Evolutionary conservation across 768 basidiomycete genomes (phyloP).

Genomic region (Tricholomella constricta): DNA sequence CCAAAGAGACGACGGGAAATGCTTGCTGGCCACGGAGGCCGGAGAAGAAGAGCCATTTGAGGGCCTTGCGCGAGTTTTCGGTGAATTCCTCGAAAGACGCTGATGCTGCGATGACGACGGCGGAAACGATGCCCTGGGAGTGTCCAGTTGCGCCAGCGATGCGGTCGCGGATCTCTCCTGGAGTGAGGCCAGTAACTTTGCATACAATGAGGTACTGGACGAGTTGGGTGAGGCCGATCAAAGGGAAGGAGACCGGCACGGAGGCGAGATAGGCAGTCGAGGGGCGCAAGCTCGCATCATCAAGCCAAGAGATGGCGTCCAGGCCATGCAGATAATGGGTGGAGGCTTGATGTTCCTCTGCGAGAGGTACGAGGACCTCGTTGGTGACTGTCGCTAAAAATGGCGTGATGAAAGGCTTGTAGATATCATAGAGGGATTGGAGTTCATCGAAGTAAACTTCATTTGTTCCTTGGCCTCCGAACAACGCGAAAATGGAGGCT

Average conservation of each 20-base stretch:
- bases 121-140: conserved; percentile 95
- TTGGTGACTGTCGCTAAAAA: conserved; percentile 67
- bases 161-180: conserved; percentile 74
- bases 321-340: conserved; percentile 81
- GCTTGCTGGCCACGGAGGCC: conserved; percentile 92
- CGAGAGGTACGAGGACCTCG: conserved; percentile 73
- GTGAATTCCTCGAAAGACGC: conserved; percentile 73
- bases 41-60: conserved; percentile 92
- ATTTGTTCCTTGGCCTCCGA: conserved; percentile 97
- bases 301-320: conserved; percentile 83
- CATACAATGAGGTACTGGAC: conserved; percentile 87
- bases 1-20: conserved; percentile 90
- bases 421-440: conserved; percentile 87
- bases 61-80: conserved; percentile 76
- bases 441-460: conserved; percentile 98
- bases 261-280: conserved; percentile 86
- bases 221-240: conserved; percentile 96
- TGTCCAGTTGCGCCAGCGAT: conserved; percentile 93
- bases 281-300: conserved; percentile 68
- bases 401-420: conserved; percentile 80
- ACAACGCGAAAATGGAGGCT: conserved; percentile 85
- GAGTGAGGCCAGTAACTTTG: conserved; percentile 72
- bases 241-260: conserved; percentile 90
- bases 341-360: conserved; percentile 55
- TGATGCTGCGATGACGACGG: conserved; percentile 85